Base-by-base conservation (phyloP, 305 asterid genomes). In the Fraxinus baroniana region DNA sequence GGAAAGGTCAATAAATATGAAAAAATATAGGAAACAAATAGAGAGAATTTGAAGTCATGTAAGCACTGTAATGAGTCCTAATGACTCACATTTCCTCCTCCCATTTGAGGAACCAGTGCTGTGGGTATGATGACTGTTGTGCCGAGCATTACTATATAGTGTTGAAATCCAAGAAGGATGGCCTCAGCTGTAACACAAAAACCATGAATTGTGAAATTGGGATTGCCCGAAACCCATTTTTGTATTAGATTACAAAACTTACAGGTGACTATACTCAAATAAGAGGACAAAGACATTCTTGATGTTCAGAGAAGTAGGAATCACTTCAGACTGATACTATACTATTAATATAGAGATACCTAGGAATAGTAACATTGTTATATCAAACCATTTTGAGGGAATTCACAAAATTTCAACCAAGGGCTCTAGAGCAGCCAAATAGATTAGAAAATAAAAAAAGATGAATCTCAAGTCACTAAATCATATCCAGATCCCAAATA, bases 81-180 rank as follows among this genome's bases (percentile, higher is more conserved):
- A 70, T 4, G 83, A 57, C 95, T 92, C 86, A 94, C 97, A 60
- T 91, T 90, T 90, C 98, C 95, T 82, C 98, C 98, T 85, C 98
- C 98, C 98, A 94, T 94, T 87, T 94, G 98, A 82, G 97, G 97
- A 84, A 94, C 98, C 79, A 94, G 84, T 24, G 93, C 94, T 10
- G 95, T 86, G 7, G 98, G 97, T 77, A 94, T 93, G 80, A 94
- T 87, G 83, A 93, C 95, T 0, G 89, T 91, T 35, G 98, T 93
- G 72, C 95, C 97, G 15, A 93, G 97, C 94, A 92, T 91, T 75
- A 94, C 98, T 46, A 93, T 74, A 85, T 93, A 94, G 82, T 92
- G 97, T 68, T 93, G 98, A 83, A 93, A 94, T 10, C 98, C 97
- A 28, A 94, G 97, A 81, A 94, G 95, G 79, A 94, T 93, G 26